Percentiles rank a stretch among this genome's conserved stretches.
These are phyloP conservation scores for Phalaenopsis equestris DNA, from an alignment of 106 monocot genomes.

Conservation along the genomic window DNA sequence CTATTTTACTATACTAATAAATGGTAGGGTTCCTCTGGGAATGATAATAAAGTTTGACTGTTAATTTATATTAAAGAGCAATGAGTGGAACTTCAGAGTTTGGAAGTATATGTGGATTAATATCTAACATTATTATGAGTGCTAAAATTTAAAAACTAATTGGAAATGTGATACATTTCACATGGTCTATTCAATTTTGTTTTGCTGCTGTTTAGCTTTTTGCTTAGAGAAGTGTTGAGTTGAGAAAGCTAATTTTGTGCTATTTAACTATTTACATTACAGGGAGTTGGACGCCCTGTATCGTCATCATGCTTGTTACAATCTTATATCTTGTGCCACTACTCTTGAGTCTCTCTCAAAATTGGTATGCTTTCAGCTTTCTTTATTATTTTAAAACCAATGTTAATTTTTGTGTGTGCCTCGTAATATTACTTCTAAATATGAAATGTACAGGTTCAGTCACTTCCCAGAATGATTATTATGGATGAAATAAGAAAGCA, in stretches of 20 bases:
- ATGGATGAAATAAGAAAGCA: constrained; percentile 97
- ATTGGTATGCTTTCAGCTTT: constrained; percentile 37
- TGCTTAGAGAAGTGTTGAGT: neutral
- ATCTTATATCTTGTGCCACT: constrained; percentile 57
- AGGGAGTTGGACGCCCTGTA: constrained; percentile 91
- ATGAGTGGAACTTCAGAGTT: neutral
- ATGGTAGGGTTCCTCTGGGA: neutral
- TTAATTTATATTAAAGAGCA: neutral
- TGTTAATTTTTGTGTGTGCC: neutral
- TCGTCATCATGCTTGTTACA: constrained; percentile 59
- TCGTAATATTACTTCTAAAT: neutral
- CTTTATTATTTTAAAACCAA: neutral
- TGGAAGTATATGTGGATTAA: neutral
- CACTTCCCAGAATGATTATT: constrained; percentile 98
- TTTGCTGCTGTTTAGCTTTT: neutral
- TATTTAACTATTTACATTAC: constrained; percentile 1
- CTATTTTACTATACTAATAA: neutral
- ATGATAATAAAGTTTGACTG: neutral
- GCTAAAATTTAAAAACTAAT: neutral
- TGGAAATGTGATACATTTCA: neutral
- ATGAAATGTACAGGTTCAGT: constrained; percentile 61
- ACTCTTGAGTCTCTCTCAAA: constrained; percentile 90
- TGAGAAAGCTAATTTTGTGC: neutral
- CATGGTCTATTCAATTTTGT: neutral
- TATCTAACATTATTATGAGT: neutral